A percentile compares a stretch with the other conserved stretches of the same genome.
Conservation (phyloP, 208 protist species). For the Herpetomonas samuelpessoai region DNA sequence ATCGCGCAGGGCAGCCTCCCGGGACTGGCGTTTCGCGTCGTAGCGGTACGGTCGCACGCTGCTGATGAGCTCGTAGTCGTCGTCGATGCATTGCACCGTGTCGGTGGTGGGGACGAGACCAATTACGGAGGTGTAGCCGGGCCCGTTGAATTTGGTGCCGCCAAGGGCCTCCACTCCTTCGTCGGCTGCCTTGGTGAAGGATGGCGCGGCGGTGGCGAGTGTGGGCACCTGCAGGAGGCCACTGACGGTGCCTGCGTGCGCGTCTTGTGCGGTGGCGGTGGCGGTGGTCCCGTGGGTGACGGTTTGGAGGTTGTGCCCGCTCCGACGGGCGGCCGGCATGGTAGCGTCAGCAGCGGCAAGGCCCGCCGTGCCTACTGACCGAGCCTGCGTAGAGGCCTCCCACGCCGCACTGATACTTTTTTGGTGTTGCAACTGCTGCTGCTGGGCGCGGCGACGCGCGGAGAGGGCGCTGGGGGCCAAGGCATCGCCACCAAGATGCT, state of each 20-base stretch:
- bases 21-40: constrained; percentile 51
- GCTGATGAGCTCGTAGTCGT: constrained; percentile 80
- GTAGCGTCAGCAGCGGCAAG: neutral
- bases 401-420: constrained; percentile 42
- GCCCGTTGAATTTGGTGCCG: constrained; percentile 49
- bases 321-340: neutral
- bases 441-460: constrained; percentile 38
- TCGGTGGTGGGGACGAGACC: constrained; percentile 54
- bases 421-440: constrained; percentile 46
- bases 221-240: constrained; percentile 37
- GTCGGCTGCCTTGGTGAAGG: constrained; percentile 66
- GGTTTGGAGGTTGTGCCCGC: neutral
- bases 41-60: constrained; percentile 78
- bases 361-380: neutral
- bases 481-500: constrained; percentile 25
- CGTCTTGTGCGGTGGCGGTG: neutral
- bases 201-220: constrained; percentile 70
- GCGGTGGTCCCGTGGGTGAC: neutral
- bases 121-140: constrained; percentile 68
- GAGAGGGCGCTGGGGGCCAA: constrained; percentile 44
- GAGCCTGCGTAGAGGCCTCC: constrained; percentile 7
- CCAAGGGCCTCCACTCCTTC: constrained; percentile 56
- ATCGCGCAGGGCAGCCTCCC: constrained; percentile 32
- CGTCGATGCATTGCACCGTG: constrained; percentile 56
- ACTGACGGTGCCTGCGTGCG: constrained; percentile 19